Conservation (phyloP, 108 stramenopile species). For the Chaetoceros tenuissimus region DNA sequence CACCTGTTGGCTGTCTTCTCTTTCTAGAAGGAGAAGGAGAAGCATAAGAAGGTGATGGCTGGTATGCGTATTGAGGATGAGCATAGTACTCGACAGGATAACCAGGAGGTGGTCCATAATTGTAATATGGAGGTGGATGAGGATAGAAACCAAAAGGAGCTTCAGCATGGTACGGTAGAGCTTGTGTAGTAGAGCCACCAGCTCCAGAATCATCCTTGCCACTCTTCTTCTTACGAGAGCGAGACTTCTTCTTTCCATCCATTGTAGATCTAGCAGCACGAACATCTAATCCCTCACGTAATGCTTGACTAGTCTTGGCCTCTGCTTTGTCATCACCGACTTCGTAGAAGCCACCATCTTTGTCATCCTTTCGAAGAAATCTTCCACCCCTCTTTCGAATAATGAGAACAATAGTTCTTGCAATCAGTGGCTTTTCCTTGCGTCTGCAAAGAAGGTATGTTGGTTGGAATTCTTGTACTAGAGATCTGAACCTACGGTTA, state of each 20-base stretch:
- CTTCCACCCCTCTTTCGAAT: conserved; percentile 74
- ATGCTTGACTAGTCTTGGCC: conserved; percentile 81
- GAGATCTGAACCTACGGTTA: conserved; percentile 71
- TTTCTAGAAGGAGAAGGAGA: background rate
- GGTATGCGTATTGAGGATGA: background rate
- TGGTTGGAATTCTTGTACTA: conserved; percentile 81
- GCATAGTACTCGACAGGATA: background rate
- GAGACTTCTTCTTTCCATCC: background rate
- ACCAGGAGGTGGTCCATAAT: background rate
- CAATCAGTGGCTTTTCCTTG: conserved; percentile 79
- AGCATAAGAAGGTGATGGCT: background rate
- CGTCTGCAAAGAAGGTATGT: conserved; percentile 75
- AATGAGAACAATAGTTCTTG: conserved; percentile 73
- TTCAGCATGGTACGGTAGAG: background rate
- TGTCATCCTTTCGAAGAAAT: conserved; percentile 73
- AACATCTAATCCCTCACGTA: conserved; percentile 81
- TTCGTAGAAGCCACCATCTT: conserved; percentile 62
- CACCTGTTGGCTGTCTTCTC: background rate
- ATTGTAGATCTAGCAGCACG: conserved; percentile 60
- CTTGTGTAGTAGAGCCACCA: background rate
- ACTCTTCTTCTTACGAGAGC: background rate
- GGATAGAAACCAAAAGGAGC: background rate
- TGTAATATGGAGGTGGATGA: background rate
- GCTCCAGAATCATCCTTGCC: too few species aligned
- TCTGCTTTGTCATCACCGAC: conserved; percentile 85